Evolutionary conservation across 2,329 filamentous ascomycete genomes (phyloP).

Genomic region (Mycocentrospora acerina): DNA sequence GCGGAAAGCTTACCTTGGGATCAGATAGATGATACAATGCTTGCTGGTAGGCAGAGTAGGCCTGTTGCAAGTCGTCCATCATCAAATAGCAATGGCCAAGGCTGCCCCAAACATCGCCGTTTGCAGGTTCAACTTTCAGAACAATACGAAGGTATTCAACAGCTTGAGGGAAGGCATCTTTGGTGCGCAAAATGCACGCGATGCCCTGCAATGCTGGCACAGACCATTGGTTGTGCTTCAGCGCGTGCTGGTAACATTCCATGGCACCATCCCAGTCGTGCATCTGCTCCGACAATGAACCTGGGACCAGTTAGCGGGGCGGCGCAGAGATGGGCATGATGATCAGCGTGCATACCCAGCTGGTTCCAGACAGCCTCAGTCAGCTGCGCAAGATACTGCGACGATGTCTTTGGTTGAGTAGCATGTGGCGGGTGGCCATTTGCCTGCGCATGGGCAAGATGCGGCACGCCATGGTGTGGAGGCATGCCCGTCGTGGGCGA

Average conservation of each 20-base stretch:
- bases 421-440: conserved; percentile 58
- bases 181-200: conserved; percentile 83
- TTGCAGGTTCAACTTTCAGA: conserved; percentile 81
- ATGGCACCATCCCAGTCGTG: conserved; percentile 87
- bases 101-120: conserved; percentile 96
- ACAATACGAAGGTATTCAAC: conserved; percentile 92
- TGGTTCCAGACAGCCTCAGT: conserved; percentile 92
- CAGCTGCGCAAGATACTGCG: conserved; percentile 73
- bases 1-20: conserved; percentile 67
- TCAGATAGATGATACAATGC: conserved; percentile 90
- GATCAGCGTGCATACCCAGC: conserved; percentile 66
- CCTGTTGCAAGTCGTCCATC: conserved; percentile 97
- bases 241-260: conserved; percentile 84
- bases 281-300: conserved; percentile 82
- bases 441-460: conserved; percentile 61
- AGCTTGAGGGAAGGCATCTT: conserved; percentile 91
- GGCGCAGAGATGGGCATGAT: conserved; percentile 10
- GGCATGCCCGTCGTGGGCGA: conserved; percentile 76
- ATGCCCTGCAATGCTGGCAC: conserved; percentile 92
- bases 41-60: conserved; percentile 94
- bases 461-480: conserved; percentile 66
- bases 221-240: conserved; percentile 85
- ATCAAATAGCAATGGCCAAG: conserved; percentile 97
- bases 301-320: conserved; percentile 50
- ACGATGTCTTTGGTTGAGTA: conserved; percentile 62